Conservation (phyloP, 2,329 filamentous ascomycete species). For the Aspergillus flavus region DNA sequence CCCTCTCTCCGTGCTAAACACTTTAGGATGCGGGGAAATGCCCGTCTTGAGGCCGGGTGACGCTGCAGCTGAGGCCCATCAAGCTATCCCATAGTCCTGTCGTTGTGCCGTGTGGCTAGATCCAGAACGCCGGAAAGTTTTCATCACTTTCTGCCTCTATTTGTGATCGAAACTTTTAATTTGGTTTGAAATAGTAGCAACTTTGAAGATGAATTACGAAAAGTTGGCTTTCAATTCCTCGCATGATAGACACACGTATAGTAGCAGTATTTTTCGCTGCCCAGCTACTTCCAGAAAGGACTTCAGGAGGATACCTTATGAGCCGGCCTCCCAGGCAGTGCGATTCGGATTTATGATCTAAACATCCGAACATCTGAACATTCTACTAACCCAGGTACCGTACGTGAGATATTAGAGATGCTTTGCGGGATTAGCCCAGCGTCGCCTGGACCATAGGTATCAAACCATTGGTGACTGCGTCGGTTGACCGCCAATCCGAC, state of each 20-base stretch:
- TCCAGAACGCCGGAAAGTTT: neutral
- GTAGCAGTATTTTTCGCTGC: neutral
- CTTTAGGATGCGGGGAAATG: neutral
- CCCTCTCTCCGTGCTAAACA: too few relatives aligned
- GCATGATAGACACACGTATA: neutral
- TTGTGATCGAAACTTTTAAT: neutral
- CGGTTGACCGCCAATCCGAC: constrained; percentile 50
- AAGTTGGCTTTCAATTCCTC: neutral
- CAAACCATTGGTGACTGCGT: constrained; percentile 20
- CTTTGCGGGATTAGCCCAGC: neutral
- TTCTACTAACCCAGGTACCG: neutral
- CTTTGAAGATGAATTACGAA: neutral
- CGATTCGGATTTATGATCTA: neutral
- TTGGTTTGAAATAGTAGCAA: too few relatives aligned
- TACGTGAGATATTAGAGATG: neutral
- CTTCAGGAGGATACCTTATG: neutral
- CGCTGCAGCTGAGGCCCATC: neutral
- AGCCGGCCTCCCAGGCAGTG: neutral
- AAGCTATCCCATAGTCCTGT: neutral
- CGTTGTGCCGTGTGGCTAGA: neutral
- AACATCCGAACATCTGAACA: neutral
- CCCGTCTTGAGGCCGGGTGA: neutral
- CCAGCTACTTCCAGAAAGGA: neutral
- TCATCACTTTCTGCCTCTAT: neutral
- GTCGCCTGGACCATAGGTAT: neutral